Percentiles rank a stretch among this genome's conserved stretches.
Evolutionary conservation across 805 yeast genomes (phyloP).

Genomic region (Candida corydali): DNA sequence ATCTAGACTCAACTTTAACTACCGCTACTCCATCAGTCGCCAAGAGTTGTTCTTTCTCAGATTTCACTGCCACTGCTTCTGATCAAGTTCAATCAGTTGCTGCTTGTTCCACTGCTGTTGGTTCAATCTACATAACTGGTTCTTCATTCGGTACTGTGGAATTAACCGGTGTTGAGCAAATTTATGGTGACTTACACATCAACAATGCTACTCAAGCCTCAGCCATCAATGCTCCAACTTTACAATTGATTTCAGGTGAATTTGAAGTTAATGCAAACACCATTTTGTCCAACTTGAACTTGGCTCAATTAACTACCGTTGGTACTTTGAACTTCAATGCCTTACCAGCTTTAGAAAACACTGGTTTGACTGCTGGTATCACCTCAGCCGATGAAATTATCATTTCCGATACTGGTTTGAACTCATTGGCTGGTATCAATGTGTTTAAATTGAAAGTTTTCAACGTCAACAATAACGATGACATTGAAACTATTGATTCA

Average conservation of each 20-base stretch:
- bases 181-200: conserved; percentile 72
- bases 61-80: conserved; percentile 73
- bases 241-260: conserved; percentile 70
- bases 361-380: conserved; percentile 68
- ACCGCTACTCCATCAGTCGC: conserved; percentile 53
- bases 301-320: conserved; percentile 77
- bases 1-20: conserved; percentile 43
- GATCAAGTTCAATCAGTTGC: conserved; percentile 70
- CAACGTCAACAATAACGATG: conserved; percentile 88
- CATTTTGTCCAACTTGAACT: conserved; percentile 59
- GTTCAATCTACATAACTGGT: conserved; percentile 72
- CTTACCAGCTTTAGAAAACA: conserved; percentile 73
- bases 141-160: conserved; percentile 53
- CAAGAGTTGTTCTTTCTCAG: conserved; percentile 59
- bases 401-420: conserved; percentile 71
- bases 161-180: conserved; percentile 68
- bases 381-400: conserved; percentile 66
- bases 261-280: conserved; percentile 63
- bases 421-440: conserved; percentile 62
- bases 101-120: conserved; percentile 74
- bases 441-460: conserved; percentile 46
- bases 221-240: conserved; percentile 71
- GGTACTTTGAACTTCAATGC: conserved; percentile 79
- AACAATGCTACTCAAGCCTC: conserved; percentile 60
- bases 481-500: conserved; percentile 68